Conservation (phyloP, 805 yeast species). For the Candida tammaniensis region DNA sequence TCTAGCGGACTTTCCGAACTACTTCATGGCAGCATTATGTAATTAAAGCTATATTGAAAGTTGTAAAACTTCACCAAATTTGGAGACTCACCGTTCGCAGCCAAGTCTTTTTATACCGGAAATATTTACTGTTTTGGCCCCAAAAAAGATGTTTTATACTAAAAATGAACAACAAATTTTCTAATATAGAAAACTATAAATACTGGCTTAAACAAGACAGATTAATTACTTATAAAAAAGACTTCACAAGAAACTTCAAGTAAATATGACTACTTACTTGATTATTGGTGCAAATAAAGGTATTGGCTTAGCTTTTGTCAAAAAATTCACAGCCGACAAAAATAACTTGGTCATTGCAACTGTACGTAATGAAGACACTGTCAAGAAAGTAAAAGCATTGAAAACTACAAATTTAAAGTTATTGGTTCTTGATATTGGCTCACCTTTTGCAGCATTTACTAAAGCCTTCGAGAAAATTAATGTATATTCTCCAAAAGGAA, state of each 20-base stretch:
- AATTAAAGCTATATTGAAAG: too few relatives aligned
- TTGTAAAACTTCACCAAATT: too few relatives aligned
- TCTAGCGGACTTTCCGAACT: not conserved
- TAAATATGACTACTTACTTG: conserved; percentile 14
- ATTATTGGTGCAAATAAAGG: conserved; percentile 41
- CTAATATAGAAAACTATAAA: too few relatives aligned
- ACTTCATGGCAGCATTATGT: too few relatives aligned
- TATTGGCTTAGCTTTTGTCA: conserved; percentile 31
- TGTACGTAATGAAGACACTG: conserved; percentile 27
- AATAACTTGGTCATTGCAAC: conserved; percentile 38
- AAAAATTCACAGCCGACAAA: conserved; percentile 19
- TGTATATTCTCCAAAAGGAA: conserved; percentile 9
- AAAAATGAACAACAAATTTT: too few relatives aligned
- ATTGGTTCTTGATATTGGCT: conserved; percentile 6
- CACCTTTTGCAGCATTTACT: conserved; percentile 4
- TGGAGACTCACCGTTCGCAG: too few relatives aligned
- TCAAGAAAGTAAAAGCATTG: conserved; percentile 6
- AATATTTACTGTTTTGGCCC: too few relatives aligned
- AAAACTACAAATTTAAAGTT: conserved; percentile 8
- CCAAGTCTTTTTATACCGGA: too few relatives aligned
- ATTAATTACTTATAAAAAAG: too few relatives aligned
- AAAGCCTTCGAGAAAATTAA: conserved; percentile 9
- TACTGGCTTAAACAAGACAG: too few relatives aligned
- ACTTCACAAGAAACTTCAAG: too few relatives aligned
- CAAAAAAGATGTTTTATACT: too few relatives aligned